These are phyloP conservation scores for Cutaneotrichosporon sp. DNA, from an alignment of 1,284 basidiomycete genomes.

Conservation along the genomic window DNA sequence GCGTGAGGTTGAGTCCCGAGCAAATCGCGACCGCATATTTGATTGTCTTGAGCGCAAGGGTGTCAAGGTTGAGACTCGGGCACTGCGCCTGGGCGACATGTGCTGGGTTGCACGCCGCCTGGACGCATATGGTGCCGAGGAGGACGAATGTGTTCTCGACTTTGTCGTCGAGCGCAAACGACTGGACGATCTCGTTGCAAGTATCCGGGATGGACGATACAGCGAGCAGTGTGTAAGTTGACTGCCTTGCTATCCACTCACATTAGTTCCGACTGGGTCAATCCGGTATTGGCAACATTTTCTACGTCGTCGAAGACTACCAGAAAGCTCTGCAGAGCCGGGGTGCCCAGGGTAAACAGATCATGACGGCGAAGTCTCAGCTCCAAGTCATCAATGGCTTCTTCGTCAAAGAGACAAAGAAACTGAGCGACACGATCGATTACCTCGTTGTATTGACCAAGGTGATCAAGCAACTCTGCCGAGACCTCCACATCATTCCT, in stretches of 20 bases:
- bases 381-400: conserved; percentile 56
- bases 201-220: conserved; percentile 55
- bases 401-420: conserved; percentile 54
- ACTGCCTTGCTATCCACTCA: conserved; percentile 1
- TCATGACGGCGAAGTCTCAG: conserved; percentile 52
- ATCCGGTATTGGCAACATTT: conserved; percentile 52
- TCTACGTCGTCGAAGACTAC: conserved; percentile 57
- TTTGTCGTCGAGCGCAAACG: conserved; percentile 57
- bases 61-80: conserved; percentile 51
- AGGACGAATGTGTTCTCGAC: conserved; percentile 54
- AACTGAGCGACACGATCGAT: conserved; percentile 52
- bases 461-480: conserved; percentile 45
- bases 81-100: conserved; percentile 55
- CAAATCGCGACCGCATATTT: conserved; percentile 43
- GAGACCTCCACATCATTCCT: conserved; percentile 51
- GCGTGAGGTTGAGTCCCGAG: conserved; percentile 52
- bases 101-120: conserved; percentile 54
- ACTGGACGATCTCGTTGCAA: conserved; percentile 54
- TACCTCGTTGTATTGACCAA: conserved; percentile 52
- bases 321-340: conserved; percentile 45
- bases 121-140: conserved; percentile 38
- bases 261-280: conserved; percentile 51
- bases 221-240: conserved; percentile 54
- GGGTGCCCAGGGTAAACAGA: conserved; percentile 35
- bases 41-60: conserved; percentile 44